Percentiles rank a stretch among this genome's conserved stretches.
phyloP scores from a whole-genome alignment of 305 asterid genomes.

The Striga hermonthica region DNA sequence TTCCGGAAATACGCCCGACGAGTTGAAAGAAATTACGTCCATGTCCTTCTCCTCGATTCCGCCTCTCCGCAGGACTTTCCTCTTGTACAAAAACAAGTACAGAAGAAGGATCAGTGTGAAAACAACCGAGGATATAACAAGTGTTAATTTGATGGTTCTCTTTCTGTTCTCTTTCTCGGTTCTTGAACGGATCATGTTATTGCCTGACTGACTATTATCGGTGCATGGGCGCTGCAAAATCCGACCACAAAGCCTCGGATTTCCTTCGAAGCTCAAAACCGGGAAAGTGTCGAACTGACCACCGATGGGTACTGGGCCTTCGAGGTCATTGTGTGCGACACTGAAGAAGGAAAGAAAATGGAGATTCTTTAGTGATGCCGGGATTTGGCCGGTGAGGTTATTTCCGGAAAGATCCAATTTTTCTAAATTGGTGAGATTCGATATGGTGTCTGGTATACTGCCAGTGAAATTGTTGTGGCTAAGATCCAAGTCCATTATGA shows the following conservation, averaged over 20 bases:
- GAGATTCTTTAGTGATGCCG: conserved; percentile 53
- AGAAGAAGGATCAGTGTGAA: conserved; percentile 37
- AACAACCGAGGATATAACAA: conserved; percentile 62
- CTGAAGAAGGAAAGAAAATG: conserved; percentile 67
- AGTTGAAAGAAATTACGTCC: conserved; percentile 59
- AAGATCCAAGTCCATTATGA: conserved; percentile 53
- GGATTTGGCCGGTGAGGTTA: conserved; percentile 59
- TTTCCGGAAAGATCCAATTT: conserved; percentile 58
- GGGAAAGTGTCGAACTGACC: conserved; percentile 71
- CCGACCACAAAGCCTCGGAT: conserved; percentile 64
- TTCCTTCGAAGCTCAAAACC: conserved; percentile 57
- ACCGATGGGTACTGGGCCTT: conserved; percentile 65
- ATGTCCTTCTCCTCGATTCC: conserved; percentile 34
- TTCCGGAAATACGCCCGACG: conserved; percentile 67
- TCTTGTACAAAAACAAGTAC: neutral
- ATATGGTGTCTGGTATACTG: conserved; percentile 54
- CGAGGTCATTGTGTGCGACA: conserved; percentile 62
- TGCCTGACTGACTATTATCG: conserved; percentile 28
- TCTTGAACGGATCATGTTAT: conserved; percentile 26
- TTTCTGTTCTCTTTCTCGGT: conserved; percentile 41
- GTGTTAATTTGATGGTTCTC: conserved; percentile 57
- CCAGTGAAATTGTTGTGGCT: conserved; percentile 61
- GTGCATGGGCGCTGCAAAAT: conserved; percentile 51
- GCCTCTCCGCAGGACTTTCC: neutral
- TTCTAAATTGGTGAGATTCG: conserved; percentile 60